Base-by-base conservation (phyloP, 148 eudicot genomes). In the Fagopyrum homotropicum region DNA sequence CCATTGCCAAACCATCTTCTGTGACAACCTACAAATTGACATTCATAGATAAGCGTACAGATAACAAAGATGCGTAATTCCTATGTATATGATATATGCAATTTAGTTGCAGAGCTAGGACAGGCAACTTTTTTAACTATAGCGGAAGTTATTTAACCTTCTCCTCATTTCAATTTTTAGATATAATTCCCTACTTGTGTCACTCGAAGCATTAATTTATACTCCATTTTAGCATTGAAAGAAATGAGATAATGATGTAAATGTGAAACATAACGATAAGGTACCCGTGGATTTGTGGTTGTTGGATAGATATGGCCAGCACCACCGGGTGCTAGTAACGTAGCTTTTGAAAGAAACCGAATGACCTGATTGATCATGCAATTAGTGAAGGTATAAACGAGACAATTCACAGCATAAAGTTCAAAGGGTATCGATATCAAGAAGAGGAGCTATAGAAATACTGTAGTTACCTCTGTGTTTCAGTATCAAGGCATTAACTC, bases 1-100 rank as follows among this genome's bases (percentile, higher is more conserved):
- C 68, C 99, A 97, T 79, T 85, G 93, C 66, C 92, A 97, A 15
- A 98, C 99, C 99, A 85, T 95, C 99, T 72, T 98, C 99, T 45
- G 99, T 95, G 47, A 98, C 99, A 40, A 92, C 99, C 99, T 95
- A 74, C 56, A 82, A 72, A 22, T 4, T 60, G 26, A 2, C 7
- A 1, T 9, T 40, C 5, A 40, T 15, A 26, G 26, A 26, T 60
- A 40, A 60, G 66, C 66, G 8, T 60, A 60, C 66, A 52, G 40
- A 73, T 64, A 64, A 17, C 70, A 64, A 64, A 60, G 66, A 35
- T n/a, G 26, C 26, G 26, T 22, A 29, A 30, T 29, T 29, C 11
- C 45, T 4, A 73, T 19, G 44, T 64, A 35, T 17, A 73, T 35
- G n/a, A 56, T 64, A 40, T 8, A 35, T 40, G 5, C 46, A 56